Base-by-base conservation (phyloP, 306 rosid species). In the Vicia faba region DNA sequence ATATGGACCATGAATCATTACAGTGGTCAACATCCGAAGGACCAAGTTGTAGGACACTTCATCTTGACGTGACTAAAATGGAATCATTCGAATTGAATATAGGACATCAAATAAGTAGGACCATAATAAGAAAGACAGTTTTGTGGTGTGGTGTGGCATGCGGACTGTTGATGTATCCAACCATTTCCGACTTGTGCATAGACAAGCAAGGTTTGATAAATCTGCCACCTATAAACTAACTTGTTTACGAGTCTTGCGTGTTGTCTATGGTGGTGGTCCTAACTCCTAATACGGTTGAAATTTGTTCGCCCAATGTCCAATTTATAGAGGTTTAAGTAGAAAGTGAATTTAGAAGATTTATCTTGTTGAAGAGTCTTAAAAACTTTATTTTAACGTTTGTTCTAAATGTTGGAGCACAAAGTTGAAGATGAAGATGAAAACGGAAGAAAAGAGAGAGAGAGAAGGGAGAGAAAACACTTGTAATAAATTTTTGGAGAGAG, bases 1-100 rank as follows among this genome's bases (percentile, higher is more conserved):
- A 49, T 49, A 49, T 51, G 58, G 29, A 51, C 58, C 33, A 51
- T 51, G 31, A 51, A 51, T 51, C n/a, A 51, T 51, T 19, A 51
- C 57, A 20, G 2, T 51, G 57, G 58, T 51, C 58, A 51, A 20
- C 58, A 51, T 51, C 57, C 14, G 7, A 51, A 51, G 57, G 57
- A 51, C 57, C 57, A 51, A 51, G 31, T 51, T 51, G n/a, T 10
- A 2, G 25, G 54, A 16, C 26, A 48, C 11, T 48, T 48, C 54
- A 48, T 4, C 26, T 19, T 50, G 2, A n/a, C 31, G 8, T 4
- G 8, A 51, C 14, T 10, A 20, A 51, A 51, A 9, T 51, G 40
- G 14, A 56, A 56, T 26, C 40, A 26, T 56, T 56, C 11, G 31
- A 31, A 51, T 51, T 56, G 61, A 26, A 28, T n/a, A 19, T 7